Evolutionary conservation across 2,329 filamentous ascomycete species (phyloP).

Genomic region (Nigrospora osmanthi): DNA sequence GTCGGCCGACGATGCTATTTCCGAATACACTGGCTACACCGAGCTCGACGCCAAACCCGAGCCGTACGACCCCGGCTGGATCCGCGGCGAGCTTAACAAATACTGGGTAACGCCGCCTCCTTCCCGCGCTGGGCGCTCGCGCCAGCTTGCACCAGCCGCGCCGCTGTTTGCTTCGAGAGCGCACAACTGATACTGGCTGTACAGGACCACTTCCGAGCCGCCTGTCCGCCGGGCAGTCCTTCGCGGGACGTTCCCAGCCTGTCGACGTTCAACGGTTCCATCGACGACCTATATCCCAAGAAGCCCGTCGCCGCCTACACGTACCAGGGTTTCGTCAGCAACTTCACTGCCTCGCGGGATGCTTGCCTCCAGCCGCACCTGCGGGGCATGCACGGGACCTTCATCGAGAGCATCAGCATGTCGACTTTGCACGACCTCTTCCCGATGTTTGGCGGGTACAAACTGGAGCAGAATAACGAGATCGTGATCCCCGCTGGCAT

Average conservation of each 20-base stretch:
- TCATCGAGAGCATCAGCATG: constrained; percentile 46
- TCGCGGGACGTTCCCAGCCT: constrained; percentile 25
- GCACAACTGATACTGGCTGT: too few species aligned
- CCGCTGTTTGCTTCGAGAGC: too few species aligned
- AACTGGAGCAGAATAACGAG: constrained; percentile 55
- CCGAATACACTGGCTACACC: constrained; percentile 30
- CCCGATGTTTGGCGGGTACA: constrained; percentile 55
- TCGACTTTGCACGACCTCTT: constrained; percentile 45
- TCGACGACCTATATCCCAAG: constrained; percentile 20
- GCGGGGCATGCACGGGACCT: constrained; percentile 44
- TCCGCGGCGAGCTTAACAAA: constrained; percentile 27
- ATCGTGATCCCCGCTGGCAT: constrained; percentile 57
- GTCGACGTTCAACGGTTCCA: constrained; percentile 8
- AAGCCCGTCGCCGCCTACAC: constrained; percentile 25
- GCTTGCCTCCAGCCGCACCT: constrained; percentile 50
- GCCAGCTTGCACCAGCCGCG: too few species aligned
- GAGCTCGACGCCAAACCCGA: constrained; percentile 26
- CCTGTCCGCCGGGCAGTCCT: constrained; percentile 48
- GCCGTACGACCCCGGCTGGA: constrained; percentile 39
- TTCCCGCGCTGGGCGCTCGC: too few species aligned
- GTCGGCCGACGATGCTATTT: constrained; percentile 33
- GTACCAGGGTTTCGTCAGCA: constrained; percentile 41
- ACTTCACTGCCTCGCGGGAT: constrained; percentile 51
- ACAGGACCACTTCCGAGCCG: constrained; percentile 42
- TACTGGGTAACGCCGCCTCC: constrained; percentile 34